Base-by-base conservation (phyloP, 1,284 basidiomycete species). In the Irpex rosettiformis region DNA sequence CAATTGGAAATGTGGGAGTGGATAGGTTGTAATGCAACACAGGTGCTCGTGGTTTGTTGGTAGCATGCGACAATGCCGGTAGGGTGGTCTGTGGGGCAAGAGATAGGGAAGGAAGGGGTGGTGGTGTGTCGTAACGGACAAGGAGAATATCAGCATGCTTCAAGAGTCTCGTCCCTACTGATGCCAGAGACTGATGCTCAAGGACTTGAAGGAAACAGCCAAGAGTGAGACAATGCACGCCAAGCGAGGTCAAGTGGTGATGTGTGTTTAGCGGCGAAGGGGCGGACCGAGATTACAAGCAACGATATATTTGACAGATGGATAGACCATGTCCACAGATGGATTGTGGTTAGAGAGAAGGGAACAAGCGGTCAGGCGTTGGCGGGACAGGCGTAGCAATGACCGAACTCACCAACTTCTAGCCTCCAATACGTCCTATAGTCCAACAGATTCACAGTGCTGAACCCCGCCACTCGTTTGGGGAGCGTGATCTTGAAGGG, bases 391-490 rank as follows among this genome's bases (percentile, higher is more conserved):
- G 47, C 59, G 51, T 16, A 18, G 54, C 24, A 65, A n/a, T 42
- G 42, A 22, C 24, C 54, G 52, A 18, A 78, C 87, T 66, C 64
- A 87, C 91, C 80, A 61, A 89, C 91, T 75, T 94, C 91, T 59
- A 94, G 76, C 56, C 88, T 79, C 91, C 91, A 94, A 68, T 83
- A 84, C 67, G 88, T 84, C 48, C 86, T 79, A 70, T 91, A 93
- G 67, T 88, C 88, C 64, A 88, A 87, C 66, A 86, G 91, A 59
- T 85, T 80, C 24, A 84, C 81, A 52, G 84, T 85, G 69, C 86
- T 89, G 67, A 83, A 84, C 21, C 88, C 89, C n/a, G 78, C 73
- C 33, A 81, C 77, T 63, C 80, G 77, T 58, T 80, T 70, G 25
- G 91, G 91, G 21, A 93, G 64, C 53, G 80, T 78, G 64, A 94